Conservation (phyloP, 164 flowering plant genomes). For the Chimonanthus praecox region DNA sequence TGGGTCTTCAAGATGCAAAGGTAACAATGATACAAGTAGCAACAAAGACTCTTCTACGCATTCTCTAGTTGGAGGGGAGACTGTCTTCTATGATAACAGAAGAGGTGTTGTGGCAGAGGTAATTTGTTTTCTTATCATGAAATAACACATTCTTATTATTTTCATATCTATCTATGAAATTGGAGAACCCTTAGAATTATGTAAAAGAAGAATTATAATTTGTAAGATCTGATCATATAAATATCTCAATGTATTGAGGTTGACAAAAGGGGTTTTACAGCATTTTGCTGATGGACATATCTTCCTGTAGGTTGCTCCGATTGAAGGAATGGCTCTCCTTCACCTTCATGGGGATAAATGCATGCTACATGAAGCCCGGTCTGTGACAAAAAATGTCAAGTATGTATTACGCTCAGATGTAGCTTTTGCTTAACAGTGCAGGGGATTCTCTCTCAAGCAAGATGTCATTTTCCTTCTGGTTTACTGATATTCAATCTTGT, state of each 20-base stretch:
- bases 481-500: not conserved
- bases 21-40: slow-evolving; percentile 24
- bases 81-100: slow-evolving; percentile 83
- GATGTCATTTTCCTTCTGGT: not conserved
- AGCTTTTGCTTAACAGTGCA: slow-evolving; percentile 49
- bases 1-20: slow-evolving; percentile 45
- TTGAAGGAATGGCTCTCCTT: slow-evolving; percentile 92
- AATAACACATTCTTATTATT: not conserved
- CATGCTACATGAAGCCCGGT: slow-evolving; percentile 87
- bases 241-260: not conserved
- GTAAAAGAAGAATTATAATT: not conserved
- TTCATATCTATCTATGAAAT: not conserved
- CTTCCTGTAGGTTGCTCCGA: slow-evolving; percentile 61
- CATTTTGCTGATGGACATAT: not conserved
- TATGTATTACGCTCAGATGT: slow-evolving; percentile 93
- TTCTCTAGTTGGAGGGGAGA: slow-evolving; percentile 82
- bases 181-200: not conserved
- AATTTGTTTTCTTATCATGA: not conserved
- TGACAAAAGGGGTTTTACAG: not conserved
- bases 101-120: slow-evolving; percentile 85
- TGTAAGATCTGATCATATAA: not conserved
- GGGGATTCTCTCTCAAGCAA: not conserved
- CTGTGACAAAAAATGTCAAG: slow-evolving; percentile 75
- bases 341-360: slow-evolving; percentile 92
- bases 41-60: slow-evolving; percentile 33